A percentile compares a stretch with the other conserved stretches of the same genome.
Conservation (phyloP, 768 basidiomycete species). For the Lactarius sp. region DNA sequence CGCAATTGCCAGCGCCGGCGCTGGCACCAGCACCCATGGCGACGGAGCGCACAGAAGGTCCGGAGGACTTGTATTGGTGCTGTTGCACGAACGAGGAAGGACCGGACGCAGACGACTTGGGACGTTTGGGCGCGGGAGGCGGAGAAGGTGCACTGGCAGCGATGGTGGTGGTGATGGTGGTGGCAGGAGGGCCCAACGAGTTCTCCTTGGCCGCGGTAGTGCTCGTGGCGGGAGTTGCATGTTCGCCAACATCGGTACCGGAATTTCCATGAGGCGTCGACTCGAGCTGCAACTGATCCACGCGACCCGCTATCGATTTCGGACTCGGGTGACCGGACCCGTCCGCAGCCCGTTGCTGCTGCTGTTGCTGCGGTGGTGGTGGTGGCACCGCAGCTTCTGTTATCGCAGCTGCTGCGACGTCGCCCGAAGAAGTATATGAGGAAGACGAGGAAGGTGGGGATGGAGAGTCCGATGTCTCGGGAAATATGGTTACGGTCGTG, state of each 20-base stretch:
- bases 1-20: background rate
- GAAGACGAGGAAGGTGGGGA: background rate
- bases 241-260: background rate
- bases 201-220: background rate
- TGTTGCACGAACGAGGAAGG: background rate
- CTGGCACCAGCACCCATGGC: background rate
- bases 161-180: background rate
- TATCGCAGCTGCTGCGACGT: background rate
- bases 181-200: background rate
- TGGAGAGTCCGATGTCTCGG: background rate
- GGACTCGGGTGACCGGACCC: background rate
- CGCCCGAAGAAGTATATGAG: too few relatives aligned
- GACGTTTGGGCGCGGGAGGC: background rate
- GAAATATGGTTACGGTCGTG: background rate
- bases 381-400: background rate
- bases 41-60: background rate
- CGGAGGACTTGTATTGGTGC: background rate
- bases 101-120: background rate
- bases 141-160: background rate
- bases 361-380: background rate
- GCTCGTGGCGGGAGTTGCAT: background rate
- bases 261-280: background rate
- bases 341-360: background rate
- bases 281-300: background rate
- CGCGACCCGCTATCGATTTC: background rate